These are phyloP conservation scores for Agarophyton chilense DNA, from an alignment of 23 red algal genomes.

Conservation along the genomic window DNA sequence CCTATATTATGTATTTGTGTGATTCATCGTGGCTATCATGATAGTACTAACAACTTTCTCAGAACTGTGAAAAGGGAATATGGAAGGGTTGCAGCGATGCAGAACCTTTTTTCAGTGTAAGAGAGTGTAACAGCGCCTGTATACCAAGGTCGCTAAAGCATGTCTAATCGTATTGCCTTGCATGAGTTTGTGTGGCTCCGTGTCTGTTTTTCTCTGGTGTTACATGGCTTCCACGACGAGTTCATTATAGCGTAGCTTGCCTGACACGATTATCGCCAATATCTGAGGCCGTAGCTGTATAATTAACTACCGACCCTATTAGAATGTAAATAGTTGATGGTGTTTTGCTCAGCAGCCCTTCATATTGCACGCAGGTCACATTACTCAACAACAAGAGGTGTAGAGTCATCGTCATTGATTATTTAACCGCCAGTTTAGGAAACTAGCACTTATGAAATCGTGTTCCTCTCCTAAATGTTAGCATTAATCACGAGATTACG, in stretches of 20 bases:
- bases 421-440: not conserved
- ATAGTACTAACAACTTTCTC: not conserved
- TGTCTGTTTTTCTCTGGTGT: not conserved
- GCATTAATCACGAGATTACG: not conserved
- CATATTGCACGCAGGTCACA: not conserved
- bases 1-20: not conserved
- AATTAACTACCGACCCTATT: too few species aligned
- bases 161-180: not conserved
- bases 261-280: too few species aligned
- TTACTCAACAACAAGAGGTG: not conserved
- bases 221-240: not conserved
- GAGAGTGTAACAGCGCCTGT: conserved; percentile 9
- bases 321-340: too few species aligned
- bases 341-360: not conserved
- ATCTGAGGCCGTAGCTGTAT: too few species aligned
- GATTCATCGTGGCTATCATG: not conserved
- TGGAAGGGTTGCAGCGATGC: conserved; percentile 20
- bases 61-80: not conserved
- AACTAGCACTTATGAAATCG: not conserved
- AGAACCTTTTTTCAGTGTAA: conserved; percentile 19
- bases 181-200: not conserved
- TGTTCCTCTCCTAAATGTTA: not conserved
- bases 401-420: not conserved
- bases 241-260: too few species aligned
- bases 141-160: not conserved